Evolutionary conservation across 441 rosid species (phyloP), one percentile per base, ranked within the genome.

Genomic region (Eruca vesicaria): DNA sequence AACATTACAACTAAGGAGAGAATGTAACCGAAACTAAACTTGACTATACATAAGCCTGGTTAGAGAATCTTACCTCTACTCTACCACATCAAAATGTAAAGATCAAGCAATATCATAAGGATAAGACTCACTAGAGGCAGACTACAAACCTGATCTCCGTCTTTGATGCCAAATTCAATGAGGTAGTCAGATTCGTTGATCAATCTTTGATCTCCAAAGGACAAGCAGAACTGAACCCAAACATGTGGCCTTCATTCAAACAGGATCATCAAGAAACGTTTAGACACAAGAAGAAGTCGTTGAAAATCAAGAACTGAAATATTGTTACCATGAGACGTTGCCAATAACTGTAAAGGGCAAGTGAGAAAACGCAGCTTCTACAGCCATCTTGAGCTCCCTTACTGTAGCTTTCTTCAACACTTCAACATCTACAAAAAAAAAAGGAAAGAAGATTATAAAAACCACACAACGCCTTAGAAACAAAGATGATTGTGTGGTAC

Each of bases 171-270:
- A 11, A 83, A 87, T 41, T 82, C 66, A 50, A 26, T 72, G 57
- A 94, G 89, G 60, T 58, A 53, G 19, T 85, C 93, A 6, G 85
- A 62, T n/a, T 86, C 97, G 14, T 77, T 61, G 57, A 92, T 55
- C 53, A 94, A 79, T 83, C 78, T 92, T 73, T 82, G 86, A 63
- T 86, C 92, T 64, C 81, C 80, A 72, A 69, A 90, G 48, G 81
- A 72, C 68, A 94, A 85, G 88, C 97, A 92, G 75, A 94, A 94
- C 69, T 90, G 96, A 3, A 84, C 92, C 98, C 99, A 92, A 19
- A 94, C 88, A 72, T 92, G 98, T 11, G 90, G 85, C 99, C 99
- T 61, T 16, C 6, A 9, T 33, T 6, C 26, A 3, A 23, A 19
- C 57, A 52, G 4, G 10, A 18, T 41, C 41, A 63, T 14, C 57